Conservation (phyloP, 1,284 basidiomycete genomes). For the Crocinoboletus sp. region DNA sequence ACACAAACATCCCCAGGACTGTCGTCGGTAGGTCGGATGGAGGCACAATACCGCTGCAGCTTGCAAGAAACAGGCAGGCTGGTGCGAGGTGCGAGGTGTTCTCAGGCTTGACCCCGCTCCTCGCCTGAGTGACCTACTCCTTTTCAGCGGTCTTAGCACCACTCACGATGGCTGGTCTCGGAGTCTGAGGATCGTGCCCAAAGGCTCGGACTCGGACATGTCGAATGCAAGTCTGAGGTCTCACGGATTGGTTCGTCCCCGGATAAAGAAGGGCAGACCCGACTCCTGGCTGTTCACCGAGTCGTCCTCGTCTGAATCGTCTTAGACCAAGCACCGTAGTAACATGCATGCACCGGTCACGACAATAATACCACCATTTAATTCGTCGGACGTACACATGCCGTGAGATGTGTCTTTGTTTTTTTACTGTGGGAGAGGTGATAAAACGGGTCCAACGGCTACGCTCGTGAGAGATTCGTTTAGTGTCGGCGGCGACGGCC, state of each 20-base stretch:
- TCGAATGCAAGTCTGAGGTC: slow-evolving; percentile 14
- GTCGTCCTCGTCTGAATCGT: slow-evolving; percentile 12
- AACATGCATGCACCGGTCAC: neutral
- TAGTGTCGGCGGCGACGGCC: too few relatives aligned
- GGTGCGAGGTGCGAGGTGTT: slow-evolving; percentile 13
- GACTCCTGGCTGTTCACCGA: slow-evolving; percentile 16
- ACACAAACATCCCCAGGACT: neutral
- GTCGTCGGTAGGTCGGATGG: neutral
- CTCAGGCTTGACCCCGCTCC: neutral
- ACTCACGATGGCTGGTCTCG: slow-evolving; percentile 10
- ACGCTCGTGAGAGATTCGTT: too few relatives aligned
- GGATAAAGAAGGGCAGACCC: neutral
- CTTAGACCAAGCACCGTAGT: neutral
- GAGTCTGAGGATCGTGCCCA: slow-evolving; percentile 5
- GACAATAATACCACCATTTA: neutral
- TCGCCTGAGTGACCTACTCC: neutral
- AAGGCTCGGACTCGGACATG: slow-evolving; percentile 22
- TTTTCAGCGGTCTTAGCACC: slow-evolving; percentile 1
- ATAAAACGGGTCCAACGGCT: too few relatives aligned
- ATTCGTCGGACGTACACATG: neutral
- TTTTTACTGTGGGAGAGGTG: too few relatives aligned
- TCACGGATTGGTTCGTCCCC: slow-evolving; percentile 3
- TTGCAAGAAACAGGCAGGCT: slow-evolving; percentile 15
- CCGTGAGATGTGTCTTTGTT: too few relatives aligned
- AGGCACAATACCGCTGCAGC: slow-evolving; percentile 14